Base-by-base conservation (phyloP, 176 grass and related monocot genomes). In the Saccharum spontaneum region DNA sequence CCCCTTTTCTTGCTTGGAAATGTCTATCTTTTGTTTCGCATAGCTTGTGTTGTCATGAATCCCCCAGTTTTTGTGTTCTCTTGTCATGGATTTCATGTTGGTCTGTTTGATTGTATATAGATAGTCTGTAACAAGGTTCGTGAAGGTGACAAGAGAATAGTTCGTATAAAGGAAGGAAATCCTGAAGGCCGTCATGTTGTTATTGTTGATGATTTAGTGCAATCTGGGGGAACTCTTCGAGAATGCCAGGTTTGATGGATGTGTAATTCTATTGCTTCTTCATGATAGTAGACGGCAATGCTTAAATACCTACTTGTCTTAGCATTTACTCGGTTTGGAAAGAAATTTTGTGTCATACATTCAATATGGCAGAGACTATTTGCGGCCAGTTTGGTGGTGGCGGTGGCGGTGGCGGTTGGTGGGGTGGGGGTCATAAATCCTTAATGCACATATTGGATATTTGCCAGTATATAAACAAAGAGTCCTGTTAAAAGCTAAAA, bases 121-220 rank as follows among this genome's bases (percentile, higher is more conserved):
- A 88, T 98, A 76, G 90, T 98, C 20, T 98, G 96, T 52, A 86
- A 83, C 12, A 95, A 98, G 87, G 91, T 98, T 40, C 90, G 93
- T 46, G 91, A 98, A 93, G 93, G 86, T 3, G 93, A 93, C 81
- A 90, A 90, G 71, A 93, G 91, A 70, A 92, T 95, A 38, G 93
- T 98, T 17, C 88, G 69, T 33, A 84, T 98, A 69, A 95, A 95
- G 39, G 93, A 98, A 77, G 96, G 93, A 4, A 87, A 89, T 81
- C 96, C 96, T 17, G 78, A 87, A 87, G 93, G 93, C 3, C 86
- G 80, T 15, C 93, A 95, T 92, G 93, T 98, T 65, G 93, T 98
- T 50, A 98, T 98, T 81, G 96, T 98, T 82, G 91, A 98, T 81
- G 96, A 98, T 86, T 89, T 95, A 69, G 96, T 98, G 31, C 96